Conservation (phyloP, 495 filamentous ascomycete genomes). For the Bathelium albidoporum region DNA sequence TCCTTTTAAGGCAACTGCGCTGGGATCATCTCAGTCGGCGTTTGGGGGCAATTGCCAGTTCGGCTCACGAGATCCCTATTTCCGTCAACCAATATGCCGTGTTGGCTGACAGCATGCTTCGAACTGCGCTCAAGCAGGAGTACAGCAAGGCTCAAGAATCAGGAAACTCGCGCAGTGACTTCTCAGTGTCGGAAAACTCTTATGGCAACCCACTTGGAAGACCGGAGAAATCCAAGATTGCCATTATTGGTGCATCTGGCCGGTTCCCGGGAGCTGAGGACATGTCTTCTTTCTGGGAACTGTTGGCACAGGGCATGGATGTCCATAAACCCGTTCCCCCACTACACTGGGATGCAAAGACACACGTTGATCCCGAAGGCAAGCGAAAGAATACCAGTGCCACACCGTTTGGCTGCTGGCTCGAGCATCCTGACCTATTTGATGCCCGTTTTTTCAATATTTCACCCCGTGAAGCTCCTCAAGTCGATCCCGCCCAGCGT, state of each 20-base stretch:
- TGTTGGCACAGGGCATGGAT: conserved; percentile 15
- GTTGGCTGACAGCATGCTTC: neutral
- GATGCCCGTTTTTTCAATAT: conserved; percentile 36
- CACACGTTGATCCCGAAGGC: conserved; percentile 25
- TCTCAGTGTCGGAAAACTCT: neutral
- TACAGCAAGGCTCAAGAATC: neutral
- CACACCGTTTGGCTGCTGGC: conserved; percentile 29
- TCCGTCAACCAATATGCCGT: neutral
- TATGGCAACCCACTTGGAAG: neutral
- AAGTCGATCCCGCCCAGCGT: conserved; percentile 31
- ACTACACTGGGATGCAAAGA: conserved; percentile 18
- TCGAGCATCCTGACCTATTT: conserved; percentile 17
- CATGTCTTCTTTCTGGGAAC: conserved; percentile 16
- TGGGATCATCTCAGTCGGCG: neutral
- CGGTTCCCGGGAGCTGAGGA: conserved; percentile 20
- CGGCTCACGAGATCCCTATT: neutral
- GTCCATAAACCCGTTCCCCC: conserved; percentile 9
- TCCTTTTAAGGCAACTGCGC: neutral
- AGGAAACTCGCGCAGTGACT: neutral
- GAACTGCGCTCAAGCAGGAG: neutral
- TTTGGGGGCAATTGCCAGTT: neutral
- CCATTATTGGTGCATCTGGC: conserved; percentile 24
- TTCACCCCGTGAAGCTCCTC: conserved; percentile 33
- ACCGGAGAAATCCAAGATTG: conserved; percentile 22
- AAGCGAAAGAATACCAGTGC: conserved; percentile 27